Evolutionary conservation across 2,329 filamentous ascomycete species (phyloP).

Genomic region (Corinectria fuckeliana): DNA sequence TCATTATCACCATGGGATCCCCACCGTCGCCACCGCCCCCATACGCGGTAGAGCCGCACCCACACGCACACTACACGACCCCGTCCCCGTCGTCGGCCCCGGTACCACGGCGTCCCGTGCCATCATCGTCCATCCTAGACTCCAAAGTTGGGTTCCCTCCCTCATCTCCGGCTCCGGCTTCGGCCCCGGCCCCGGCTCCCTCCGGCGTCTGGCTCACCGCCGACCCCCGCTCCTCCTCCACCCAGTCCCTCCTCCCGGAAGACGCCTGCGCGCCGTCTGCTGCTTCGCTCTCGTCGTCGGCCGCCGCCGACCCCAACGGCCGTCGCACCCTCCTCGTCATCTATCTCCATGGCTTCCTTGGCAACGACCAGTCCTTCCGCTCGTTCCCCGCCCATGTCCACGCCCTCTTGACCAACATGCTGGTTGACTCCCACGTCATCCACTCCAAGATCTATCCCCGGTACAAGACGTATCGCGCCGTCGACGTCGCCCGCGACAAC

Average conservation of each 20-base stretch:
- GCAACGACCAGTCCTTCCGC: conserved; percentile 84
- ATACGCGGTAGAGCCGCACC: conserved; percentile 10
- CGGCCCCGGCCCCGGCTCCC: background rate
- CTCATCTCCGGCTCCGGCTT: conserved; percentile 17
- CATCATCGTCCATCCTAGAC: conserved; percentile 6
- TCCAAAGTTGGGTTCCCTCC: conserved; percentile 3
- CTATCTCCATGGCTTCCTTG: conserved; percentile 91
- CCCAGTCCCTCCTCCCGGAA: conserved; percentile 49
- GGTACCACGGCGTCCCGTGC: background rate
- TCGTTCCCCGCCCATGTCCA: conserved; percentile 91
- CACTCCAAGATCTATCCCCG: conserved; percentile 87
- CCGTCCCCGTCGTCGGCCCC: background rate
- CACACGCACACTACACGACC: background rate
- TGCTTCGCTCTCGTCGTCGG: conserved; percentile 43
- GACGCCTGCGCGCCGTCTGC: conserved; percentile 18
- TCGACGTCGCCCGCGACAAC: conserved; percentile 77
- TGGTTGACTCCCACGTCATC: conserved; percentile 77
- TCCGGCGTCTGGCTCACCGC: conserved; percentile 26
- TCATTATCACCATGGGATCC: background rate
- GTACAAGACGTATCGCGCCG: conserved; percentile 76
- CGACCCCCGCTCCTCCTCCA: conserved; percentile 58
- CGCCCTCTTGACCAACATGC: conserved; percentile 68
- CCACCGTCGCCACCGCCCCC: conserved; percentile 18
- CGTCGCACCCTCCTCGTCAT: conserved; percentile 73
- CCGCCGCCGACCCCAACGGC: conserved; percentile 19